Evolutionary conservation across 1,284 basidiomycete genomes (phyloP).

Genomic region (Agaricales sp.): DNA sequence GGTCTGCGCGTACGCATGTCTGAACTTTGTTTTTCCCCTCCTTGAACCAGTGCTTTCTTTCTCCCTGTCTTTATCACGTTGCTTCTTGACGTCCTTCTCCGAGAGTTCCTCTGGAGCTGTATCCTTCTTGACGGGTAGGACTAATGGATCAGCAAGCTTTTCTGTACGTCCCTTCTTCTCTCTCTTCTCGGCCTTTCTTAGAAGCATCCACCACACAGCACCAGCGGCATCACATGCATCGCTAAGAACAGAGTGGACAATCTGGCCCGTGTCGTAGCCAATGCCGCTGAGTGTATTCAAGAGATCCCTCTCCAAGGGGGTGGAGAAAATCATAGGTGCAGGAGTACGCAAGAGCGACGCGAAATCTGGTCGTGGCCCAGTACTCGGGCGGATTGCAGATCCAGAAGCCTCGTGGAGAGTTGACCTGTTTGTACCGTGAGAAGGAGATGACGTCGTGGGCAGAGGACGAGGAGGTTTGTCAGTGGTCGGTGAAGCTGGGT

Average conservation of each 20-base stretch:
- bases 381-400: conserved; percentile 37
- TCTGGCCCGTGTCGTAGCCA: conserved; percentile 91
- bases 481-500: conserved; percentile 28
- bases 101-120: neutral
- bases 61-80: neutral
- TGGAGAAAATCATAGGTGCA: conserved; percentile 78
- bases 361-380: conserved; percentile 44
- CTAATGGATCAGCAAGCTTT: conserved; percentile 22
- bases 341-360: conserved; percentile 59
- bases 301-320: conserved; percentile 71
- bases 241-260: conserved; percentile 84
- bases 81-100: neutral
- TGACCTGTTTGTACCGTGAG: neutral
- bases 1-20: neutral
- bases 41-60: neutral
- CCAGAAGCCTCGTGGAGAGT: conserved; percentile 18
- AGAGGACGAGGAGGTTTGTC: conserved; percentile 34
- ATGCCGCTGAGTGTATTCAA: conserved; percentile 67
- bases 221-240: conserved; percentile 91
- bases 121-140: conserved; percentile 12
- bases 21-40: neutral
- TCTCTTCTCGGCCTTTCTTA: conserved; percentile 66
- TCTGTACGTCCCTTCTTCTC: conserved; percentile 33
- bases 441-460: conserved; percentile 23
- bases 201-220: conserved; percentile 95